Conservation (phyloP, 2,329 filamentous ascomycete genomes). For the Coniochaeta sp. region DNA sequence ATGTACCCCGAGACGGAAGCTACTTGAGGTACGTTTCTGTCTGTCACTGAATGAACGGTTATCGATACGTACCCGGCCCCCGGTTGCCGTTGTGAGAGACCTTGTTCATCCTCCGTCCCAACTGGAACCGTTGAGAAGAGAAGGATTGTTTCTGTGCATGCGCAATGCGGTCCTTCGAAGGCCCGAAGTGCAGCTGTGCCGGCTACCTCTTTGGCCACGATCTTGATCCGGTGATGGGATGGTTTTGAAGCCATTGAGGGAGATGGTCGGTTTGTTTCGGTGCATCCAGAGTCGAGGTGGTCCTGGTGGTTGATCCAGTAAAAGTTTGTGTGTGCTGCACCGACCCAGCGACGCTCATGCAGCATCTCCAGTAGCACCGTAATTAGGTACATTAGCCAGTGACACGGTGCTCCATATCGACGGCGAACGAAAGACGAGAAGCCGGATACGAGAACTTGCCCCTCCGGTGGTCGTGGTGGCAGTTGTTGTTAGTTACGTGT, state of each 20-base stretch:
- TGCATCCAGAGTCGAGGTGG: too few relatives aligned
- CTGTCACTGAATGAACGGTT: not conserved
- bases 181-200: too few relatives aligned
- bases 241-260: too few relatives aligned
- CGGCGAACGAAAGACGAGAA: not conserved
- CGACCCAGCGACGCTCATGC: not conserved
- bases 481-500: too few relatives aligned
- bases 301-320: too few relatives aligned
- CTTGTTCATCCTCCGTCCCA: not conserved
- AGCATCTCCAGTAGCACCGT: not conserved
- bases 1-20: conserved; percentile 13
- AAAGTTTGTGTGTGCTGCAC: not conserved
- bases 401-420: not conserved
- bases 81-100: not conserved
- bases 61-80: not conserved
- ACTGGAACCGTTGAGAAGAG: not conserved
- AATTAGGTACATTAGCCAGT: conserved; percentile 1
- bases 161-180: too few relatives aligned
- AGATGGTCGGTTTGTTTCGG: too few relatives aligned
- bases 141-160: too few relatives aligned
- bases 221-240: not conserved
- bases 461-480: not conserved
- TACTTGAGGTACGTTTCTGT: conserved; percentile 8
- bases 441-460: not conserved
- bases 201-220: not conserved